These are phyloP conservation scores for Cordyceps cateniannulata DNA, from an alignment of 2,329 filamentous ascomycete species.

Conservation along the genomic window DNA sequence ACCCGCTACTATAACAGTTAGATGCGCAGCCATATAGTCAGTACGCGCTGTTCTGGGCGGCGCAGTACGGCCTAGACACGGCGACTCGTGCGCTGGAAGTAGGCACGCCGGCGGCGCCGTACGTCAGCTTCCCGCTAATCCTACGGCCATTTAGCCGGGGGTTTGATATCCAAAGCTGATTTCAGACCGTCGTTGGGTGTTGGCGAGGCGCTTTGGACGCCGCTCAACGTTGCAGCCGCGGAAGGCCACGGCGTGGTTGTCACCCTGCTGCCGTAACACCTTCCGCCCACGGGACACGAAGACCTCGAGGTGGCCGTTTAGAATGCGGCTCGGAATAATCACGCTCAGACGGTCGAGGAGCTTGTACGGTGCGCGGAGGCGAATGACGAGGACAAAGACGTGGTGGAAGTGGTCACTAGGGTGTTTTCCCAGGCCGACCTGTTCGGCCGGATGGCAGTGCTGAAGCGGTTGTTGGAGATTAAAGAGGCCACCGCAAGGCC, in stretches of 20 bases:
- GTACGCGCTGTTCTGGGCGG: slow-evolving; percentile 8
- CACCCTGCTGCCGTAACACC: background rate
- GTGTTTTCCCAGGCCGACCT: background rate
- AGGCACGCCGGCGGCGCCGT: background rate
- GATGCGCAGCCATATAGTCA: slow-evolving; percentile 4
- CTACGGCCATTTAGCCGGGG: too few relatives aligned
- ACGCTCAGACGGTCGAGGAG: background rate
- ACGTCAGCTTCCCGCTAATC: too few relatives aligned
- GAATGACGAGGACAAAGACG: too few relatives aligned
- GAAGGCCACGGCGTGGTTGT: background rate
- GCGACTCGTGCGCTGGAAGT: background rate
- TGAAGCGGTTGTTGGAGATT: background rate
- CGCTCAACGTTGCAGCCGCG: background rate
- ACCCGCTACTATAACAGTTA: background rate
- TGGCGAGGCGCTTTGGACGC: background rate
- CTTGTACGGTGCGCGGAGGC: background rate
- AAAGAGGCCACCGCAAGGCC: too few relatives aligned
- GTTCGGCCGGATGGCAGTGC: background rate
- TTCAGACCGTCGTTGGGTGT: too few relatives aligned
- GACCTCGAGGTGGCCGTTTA: background rate
- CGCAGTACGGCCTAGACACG: background rate
- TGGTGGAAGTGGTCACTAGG: too few relatives aligned
- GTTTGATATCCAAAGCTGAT: too few relatives aligned
- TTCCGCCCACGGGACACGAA: too few relatives aligned
- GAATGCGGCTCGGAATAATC: background rate